Evolutionary conservation across 75 land plant genomes (phyloP).

Genomic region (Pseudotsuga menziesii): DNA sequence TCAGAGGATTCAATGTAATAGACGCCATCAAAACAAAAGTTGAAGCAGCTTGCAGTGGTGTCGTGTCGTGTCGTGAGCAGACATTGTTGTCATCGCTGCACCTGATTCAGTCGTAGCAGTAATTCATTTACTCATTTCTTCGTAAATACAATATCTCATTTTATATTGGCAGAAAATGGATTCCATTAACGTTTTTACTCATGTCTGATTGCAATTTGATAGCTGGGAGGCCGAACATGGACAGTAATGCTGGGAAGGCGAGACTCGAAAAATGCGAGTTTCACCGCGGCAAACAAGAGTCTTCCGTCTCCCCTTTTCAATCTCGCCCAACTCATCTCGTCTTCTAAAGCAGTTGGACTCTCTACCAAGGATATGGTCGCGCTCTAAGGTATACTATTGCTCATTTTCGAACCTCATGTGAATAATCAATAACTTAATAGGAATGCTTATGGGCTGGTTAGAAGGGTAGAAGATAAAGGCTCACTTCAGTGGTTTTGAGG

Average conservation of each 20-base stretch:
- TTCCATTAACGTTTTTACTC: not conserved
- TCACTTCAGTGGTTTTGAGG: no score
- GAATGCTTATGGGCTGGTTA: no score
- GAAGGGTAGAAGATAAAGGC: no score
- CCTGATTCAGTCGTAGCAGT: not conserved
- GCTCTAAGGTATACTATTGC: constrained; percentile 11
- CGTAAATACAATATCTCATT: not conserved
- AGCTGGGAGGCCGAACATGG: constrained; percentile 36
- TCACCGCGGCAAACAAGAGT: not conserved
- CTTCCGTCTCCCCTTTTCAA: constrained; percentile 41
- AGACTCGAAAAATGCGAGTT: constrained; percentile 19
- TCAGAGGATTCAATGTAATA: not conserved
- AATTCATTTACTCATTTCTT: not conserved
- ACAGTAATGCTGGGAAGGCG: constrained; percentile 31
- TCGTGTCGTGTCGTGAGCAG: not conserved
- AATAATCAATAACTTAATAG: no score
- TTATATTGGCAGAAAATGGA: not conserved
- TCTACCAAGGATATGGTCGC: constrained; percentile 15
- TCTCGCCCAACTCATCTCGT: constrained; percentile 7
- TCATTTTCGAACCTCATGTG: no score
- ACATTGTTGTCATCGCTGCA: not conserved
- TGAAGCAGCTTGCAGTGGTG: not conserved
- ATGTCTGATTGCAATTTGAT: not conserved
- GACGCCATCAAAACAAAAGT: not conserved
- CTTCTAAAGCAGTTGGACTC: constrained; percentile 12